A percentile compares a stretch with the other conserved stretches of the same genome.
These are phyloP conservation scores for Carpinus viminea DNA, from an alignment of 306 rosid species.

Conservation along the genomic window DNA sequence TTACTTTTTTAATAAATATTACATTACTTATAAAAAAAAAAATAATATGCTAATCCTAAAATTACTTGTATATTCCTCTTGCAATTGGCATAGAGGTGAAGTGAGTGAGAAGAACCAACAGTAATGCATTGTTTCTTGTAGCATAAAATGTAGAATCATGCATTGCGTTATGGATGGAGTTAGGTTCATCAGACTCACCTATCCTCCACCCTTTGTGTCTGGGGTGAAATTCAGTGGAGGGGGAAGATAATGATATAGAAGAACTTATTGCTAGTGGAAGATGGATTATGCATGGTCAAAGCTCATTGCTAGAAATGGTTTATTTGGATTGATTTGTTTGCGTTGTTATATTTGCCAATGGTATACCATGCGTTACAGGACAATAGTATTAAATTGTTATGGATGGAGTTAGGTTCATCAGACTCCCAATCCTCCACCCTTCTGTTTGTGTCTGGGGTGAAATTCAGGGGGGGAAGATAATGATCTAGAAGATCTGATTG, in stretches of 20 bases:
- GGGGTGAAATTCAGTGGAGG: background rate
- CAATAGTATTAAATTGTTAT: background rate
- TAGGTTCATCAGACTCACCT: background rate
- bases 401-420: background rate
- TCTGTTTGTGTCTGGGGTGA: background rate
- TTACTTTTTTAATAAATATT: no score
- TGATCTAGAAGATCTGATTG: background rate
- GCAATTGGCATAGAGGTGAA: background rate
- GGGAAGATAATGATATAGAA: background rate
- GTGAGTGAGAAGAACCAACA: background rate
- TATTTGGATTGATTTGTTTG: background rate
- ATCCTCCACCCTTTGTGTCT: background rate
- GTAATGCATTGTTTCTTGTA: background rate
- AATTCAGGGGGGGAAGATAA: no score
- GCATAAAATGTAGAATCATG: slow-evolving; percentile 4
- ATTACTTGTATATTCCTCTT: background rate
- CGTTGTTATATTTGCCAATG: background rate
- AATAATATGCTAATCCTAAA: background rate
- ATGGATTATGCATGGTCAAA: background rate
- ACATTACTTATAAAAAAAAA: no score
- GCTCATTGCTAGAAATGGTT: background rate
- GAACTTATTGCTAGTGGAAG: background rate
- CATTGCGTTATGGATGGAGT: background rate
- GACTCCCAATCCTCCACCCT: background rate
- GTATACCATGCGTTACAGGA: background rate